Percentiles rank a stretch among this genome's conserved stretches.
Conservation (phyloP, 2,329 filamentous ascomycete species). For the Colletotrichum coccodes region DNA sequence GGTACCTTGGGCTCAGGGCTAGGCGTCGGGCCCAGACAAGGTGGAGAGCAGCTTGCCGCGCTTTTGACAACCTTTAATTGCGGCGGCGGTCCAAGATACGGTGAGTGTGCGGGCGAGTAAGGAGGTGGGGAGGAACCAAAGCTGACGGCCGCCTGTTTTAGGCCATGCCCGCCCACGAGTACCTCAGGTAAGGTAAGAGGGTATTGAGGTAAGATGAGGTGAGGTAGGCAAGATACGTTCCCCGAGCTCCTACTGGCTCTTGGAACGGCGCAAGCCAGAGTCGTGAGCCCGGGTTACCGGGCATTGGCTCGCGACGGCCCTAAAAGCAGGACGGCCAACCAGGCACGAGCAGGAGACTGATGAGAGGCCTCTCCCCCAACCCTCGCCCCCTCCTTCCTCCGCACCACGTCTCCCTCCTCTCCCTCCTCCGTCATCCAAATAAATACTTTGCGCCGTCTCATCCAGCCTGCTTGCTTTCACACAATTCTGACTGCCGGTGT, state of each 20-base stretch:
- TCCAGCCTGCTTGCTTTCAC: constrained; percentile 24
- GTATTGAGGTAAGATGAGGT: not conserved
- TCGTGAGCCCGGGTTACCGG: constrained; percentile 11
- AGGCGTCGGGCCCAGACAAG: not conserved
- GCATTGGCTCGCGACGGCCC: constrained; percentile 9
- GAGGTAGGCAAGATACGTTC: constrained; percentile 3
- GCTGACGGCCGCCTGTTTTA: constrained; percentile 26
- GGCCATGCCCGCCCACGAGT: not conserved
- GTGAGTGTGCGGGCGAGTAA: not conserved
- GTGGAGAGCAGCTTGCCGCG: not conserved
- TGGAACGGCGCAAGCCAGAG: constrained; percentile 1
- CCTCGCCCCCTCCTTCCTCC: not conserved
- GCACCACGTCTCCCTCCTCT: not conserved
- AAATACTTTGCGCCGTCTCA: constrained; percentile 30
- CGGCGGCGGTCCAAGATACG: not conserved
- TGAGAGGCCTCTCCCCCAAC: constrained; percentile 7
- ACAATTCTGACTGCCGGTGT: not conserved
- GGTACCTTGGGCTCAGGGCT: not conserved
- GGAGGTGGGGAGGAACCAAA: not conserved
- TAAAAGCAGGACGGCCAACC: constrained; percentile 6
- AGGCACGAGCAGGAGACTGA: not conserved
- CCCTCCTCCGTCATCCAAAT: constrained; percentile 3
- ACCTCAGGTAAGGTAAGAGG: not conserved
- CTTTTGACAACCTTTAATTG: not conserved
- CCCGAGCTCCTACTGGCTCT: not conserved